Conservation (phyloP, 2,329 filamentous ascomycete genomes). For the Cercospora sp. region DNA sequence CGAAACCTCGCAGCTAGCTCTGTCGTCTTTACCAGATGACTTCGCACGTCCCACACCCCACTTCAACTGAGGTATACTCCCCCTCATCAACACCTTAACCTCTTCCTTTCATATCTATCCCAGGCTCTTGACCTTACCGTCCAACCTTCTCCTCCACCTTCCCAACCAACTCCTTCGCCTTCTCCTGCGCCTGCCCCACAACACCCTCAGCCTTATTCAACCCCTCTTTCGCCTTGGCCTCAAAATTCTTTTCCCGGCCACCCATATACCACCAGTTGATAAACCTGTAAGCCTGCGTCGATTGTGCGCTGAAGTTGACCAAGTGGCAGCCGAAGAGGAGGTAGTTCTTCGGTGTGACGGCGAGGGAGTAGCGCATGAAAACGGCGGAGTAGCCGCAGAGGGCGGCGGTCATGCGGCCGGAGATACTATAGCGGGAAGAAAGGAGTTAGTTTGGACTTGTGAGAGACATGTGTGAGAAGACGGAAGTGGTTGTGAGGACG, state of each 20-base stretch:
- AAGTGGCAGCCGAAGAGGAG: slow-evolving; percentile 68
- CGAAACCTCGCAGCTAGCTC: neutral
- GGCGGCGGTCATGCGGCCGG: slow-evolving; percentile 63
- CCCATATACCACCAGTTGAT: slow-evolving; percentile 60
- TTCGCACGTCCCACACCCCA: neutral
- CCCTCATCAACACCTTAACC: neutral
- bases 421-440: slow-evolving; percentile 53
- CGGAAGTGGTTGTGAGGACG: slow-evolving; percentile 10
- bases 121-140: neutral
- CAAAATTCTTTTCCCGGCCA: slow-evolving; percentile 45
- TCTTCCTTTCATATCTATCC: neutral
- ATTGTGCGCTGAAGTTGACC: slow-evolving; percentile 64
- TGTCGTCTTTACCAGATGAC: neutral
- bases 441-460: neutral
- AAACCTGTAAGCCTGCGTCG: slow-evolving; percentile 63
- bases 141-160: slow-evolving; percentile 15
- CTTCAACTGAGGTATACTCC: neutral
- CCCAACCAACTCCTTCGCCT: slow-evolving; percentile 31
- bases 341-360: slow-evolving; percentile 65
- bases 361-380: slow-evolving; percentile 68
- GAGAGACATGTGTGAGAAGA: neutral
- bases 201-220: slow-evolving; percentile 28
- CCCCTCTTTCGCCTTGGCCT: slow-evolving; percentile 44
- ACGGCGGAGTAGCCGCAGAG: slow-evolving; percentile 62
- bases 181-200: slow-evolving; percentile 32